A percentile compares a stretch with the other conserved stretches of the same genome.
Conservation (phyloP, 805 yeast species). For the Pichia nakasei region DNA sequence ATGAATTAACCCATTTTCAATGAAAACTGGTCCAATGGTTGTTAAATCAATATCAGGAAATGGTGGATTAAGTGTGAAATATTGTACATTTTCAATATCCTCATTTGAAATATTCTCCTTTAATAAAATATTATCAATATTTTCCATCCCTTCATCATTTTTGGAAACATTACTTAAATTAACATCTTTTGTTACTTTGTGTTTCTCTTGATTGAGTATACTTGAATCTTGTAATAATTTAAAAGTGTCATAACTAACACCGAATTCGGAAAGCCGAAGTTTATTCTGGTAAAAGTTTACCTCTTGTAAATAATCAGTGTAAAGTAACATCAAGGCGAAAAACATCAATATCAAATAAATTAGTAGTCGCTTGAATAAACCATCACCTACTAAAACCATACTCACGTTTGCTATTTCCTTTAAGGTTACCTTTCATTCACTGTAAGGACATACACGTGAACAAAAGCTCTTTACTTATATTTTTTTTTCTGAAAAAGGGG, state of each 20-base stretch:
- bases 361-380: slow-evolving; percentile 14
- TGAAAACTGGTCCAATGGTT: slow-evolving; percentile 22
- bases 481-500: too few species aligned
- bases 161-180: too few species aligned
- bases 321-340: slow-evolving; percentile 18
- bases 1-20: slow-evolving; percentile 21
- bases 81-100: not conserved
- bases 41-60: slow-evolving; percentile 20
- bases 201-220: slow-evolving; percentile 3
- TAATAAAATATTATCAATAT: not conserved
- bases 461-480: too few species aligned
- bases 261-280: slow-evolving; percentile 16
- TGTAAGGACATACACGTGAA: too few species aligned
- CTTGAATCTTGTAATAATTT: slow-evolving; percentile 13
- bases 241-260: slow-evolving; percentile 18
- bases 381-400: slow-evolving; percentile 17
- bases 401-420: too few species aligned
- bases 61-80: slow-evolving; percentile 19
- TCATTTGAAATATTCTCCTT: slow-evolving; percentile 3
- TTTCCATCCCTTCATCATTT: not conserved
- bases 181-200: not conserved
- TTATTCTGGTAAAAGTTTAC: slow-evolving; percentile 19
- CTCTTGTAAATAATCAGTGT: slow-evolving; percentile 23
- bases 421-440: too few species aligned
- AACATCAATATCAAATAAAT: slow-evolving; percentile 16